Conservation (phyloP, 2,329 filamentous ascomycete species). For the Sphaceloma murrayae region DNA sequence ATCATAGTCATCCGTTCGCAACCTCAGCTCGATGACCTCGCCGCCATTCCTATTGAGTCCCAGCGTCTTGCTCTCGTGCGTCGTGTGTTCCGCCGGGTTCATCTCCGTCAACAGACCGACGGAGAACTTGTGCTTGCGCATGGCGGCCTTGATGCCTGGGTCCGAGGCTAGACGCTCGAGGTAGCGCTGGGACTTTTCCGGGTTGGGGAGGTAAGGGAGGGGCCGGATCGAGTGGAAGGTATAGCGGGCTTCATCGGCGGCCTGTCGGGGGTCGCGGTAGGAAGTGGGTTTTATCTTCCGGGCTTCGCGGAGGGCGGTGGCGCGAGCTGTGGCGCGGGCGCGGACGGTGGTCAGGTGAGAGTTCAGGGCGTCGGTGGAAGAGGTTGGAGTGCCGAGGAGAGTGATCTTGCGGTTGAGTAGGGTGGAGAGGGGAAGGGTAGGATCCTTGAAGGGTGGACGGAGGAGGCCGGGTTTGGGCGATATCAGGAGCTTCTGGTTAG, state of each 20-base stretch:
- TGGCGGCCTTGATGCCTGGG: conserved; percentile 71
- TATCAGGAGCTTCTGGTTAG: conserved; percentile 59
- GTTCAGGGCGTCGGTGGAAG: conserved; percentile 50
- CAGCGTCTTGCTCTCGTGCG: conserved; percentile 68
- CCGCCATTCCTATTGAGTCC: conserved; percentile 82
- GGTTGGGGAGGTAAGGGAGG: conserved; percentile 65
- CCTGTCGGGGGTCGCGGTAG: conserved; percentile 38
- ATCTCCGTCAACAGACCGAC: conserved; percentile 89
- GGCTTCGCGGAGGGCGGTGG: conserved; percentile 32
- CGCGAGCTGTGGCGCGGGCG: conserved; percentile 36
- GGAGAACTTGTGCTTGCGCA: conserved; percentile 74
- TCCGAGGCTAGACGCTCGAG: conserved; percentile 70
- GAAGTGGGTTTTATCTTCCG: conserved; percentile 29
- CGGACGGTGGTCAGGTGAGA: conserved; percentile 42
- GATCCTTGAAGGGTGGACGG: conserved; percentile 54
- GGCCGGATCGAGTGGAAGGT: conserved; percentile 73
- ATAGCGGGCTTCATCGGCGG: conserved; percentile 56
- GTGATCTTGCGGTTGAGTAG: conserved; percentile 52
- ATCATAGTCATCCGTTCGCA: conserved; percentile 89
- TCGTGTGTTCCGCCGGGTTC: conserved; percentile 79
- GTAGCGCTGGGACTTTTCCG: conserved; percentile 59
- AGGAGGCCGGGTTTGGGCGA: conserved; percentile 56
- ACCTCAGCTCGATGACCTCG: conserved; percentile 78
- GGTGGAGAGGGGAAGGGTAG: conserved; percentile 40
- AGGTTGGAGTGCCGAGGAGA: conserved; percentile 53